A percentile compares a stretch with the other conserved stretches of the same genome.
phyloP scores from a whole-genome alignment of 305 asterid species.

The Solanum hybrid region DNA sequence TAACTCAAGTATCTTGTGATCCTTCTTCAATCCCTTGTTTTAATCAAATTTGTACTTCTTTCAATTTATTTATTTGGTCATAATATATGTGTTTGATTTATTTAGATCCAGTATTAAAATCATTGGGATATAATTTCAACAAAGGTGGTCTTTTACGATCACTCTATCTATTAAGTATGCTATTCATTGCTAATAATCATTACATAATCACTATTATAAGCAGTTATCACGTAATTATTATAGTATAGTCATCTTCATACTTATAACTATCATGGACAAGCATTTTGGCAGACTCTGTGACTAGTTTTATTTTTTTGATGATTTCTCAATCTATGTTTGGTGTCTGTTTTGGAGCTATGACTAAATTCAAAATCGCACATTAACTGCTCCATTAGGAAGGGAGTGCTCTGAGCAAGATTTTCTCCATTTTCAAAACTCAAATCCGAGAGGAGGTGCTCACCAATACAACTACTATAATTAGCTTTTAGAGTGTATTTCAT shows the following conservation, averaged over 20 bases:
- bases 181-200: background rate
- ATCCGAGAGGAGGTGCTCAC: background rate
- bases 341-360: rapidly evolving
- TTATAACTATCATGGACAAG: background rate
- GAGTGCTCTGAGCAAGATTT: background rate
- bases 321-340: background rate
- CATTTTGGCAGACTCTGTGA: rapidly evolving
- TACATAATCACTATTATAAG: background rate
- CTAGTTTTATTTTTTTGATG: background rate
- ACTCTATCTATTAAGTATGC: background rate
- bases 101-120: background rate
- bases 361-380: background rate
- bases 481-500: background rate
- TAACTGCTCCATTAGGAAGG: background rate
- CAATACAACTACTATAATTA: background rate
- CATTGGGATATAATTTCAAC: background rate
- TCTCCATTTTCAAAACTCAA: background rate
- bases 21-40: background rate
- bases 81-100: background rate
- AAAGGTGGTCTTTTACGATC: background rate
- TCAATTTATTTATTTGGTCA: background rate
- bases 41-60: background rate
- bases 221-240: background rate
- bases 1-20: background rate
- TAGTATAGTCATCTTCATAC: background rate